Evolutionary conservation across 208 protist species (phyloP).

Genomic region (Acanthamoeba sp.): DNA sequence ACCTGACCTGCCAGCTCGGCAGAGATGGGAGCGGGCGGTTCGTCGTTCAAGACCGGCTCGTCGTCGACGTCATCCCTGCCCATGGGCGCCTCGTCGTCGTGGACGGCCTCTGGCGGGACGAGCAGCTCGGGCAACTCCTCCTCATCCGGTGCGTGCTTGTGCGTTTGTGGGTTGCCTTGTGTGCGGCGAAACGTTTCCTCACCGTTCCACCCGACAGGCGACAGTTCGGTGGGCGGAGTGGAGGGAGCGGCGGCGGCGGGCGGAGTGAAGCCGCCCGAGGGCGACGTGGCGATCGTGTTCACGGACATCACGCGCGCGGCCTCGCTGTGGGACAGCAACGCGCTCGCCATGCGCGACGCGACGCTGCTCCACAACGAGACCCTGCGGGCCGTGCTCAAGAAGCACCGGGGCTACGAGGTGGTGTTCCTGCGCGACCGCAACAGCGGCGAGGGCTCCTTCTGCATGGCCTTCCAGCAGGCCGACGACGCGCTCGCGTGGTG

Average conservation of each 20-base stretch:
- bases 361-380: constrained; percentile 54
- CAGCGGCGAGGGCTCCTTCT: constrained; percentile 75
- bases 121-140: not conserved
- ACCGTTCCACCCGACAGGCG: not conserved
- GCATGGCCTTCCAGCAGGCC: constrained; percentile 73
- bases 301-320: constrained; percentile 62
- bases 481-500: constrained; percentile 51
- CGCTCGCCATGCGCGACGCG: constrained; percentile 16
- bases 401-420: constrained; percentile 58
- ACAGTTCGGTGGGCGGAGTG: not conserved
- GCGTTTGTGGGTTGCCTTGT: not conserved
- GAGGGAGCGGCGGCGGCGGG: not conserved
- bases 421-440: constrained; percentile 62
- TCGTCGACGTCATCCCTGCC: not conserved
- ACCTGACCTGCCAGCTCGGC: not conserved
- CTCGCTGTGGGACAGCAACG: constrained; percentile 52
- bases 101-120: not conserved
- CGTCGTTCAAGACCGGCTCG: constrained; percentile 20
- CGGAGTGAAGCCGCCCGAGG: constrained; percentile 16
- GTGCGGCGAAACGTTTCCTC: no score
- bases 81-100: not conserved
- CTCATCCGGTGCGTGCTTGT: not conserved
- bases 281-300: constrained; percentile 61
- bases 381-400: not conserved
- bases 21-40: not conserved